phyloP scores from a whole-genome alignment of 768 basidiomycete genomes.

The Boletus rubescentipes region DNA sequence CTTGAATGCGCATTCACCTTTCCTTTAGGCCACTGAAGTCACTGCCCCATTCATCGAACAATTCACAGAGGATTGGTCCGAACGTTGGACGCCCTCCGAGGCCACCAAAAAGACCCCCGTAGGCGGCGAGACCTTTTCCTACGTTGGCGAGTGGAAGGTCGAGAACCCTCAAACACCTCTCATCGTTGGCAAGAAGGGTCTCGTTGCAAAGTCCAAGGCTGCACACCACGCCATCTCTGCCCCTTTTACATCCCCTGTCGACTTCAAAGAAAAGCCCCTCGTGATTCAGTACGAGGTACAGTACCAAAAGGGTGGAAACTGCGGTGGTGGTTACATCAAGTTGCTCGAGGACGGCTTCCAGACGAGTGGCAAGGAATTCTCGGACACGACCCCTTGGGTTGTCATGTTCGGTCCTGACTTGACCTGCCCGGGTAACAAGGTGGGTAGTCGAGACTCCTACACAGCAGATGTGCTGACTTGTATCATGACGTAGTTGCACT shows the following conservation, averaged over 20 bases:
- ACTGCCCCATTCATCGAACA: conserved; percentile 94
- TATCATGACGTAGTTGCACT: conserved; percentile 68
- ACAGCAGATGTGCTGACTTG: background rate
- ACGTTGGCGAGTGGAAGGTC: conserved; percentile 96
- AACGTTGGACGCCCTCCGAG: conserved; percentile 94
- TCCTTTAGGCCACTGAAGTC: conserved; percentile 64
- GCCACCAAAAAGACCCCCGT: conserved; percentile 98
- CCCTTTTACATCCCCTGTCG: conserved; percentile 73
- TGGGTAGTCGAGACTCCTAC: conserved; percentile 26
- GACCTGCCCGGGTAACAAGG: conserved; percentile 91
- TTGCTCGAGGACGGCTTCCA: conserved; percentile 94
- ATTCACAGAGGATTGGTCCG: conserved; percentile 87
- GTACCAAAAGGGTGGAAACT: conserved; percentile 98
- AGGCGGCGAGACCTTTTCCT: conserved; percentile 93
- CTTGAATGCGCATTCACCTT: conserved; percentile 1
- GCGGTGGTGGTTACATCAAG: conserved; percentile 98
- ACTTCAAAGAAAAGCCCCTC: conserved; percentile 80
- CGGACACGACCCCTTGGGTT: conserved; percentile 90
- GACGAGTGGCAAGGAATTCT: conserved; percentile 89
- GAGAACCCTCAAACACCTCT: conserved; percentile 80
- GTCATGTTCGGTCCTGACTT: conserved; percentile 98
- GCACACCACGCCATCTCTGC: conserved; percentile 99
- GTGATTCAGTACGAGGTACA: conserved; percentile 99
- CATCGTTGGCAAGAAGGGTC: conserved; percentile 83
- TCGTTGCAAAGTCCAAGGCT: conserved; percentile 95